phyloP scores from a whole-genome alignment of 176 grass and related monocot species.

The Areca catechu region DNA sequence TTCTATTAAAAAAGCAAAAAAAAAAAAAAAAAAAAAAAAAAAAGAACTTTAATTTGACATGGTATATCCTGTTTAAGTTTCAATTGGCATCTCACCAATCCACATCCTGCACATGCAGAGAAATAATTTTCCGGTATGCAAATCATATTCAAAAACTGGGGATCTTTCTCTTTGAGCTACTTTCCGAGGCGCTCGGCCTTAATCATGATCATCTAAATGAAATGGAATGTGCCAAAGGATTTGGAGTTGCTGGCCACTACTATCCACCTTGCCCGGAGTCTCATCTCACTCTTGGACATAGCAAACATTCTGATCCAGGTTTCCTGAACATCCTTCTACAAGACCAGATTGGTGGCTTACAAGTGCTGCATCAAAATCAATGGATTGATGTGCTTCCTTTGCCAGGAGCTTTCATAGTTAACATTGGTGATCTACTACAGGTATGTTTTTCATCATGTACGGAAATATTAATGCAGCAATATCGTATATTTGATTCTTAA shows the following conservation, averaged over 20 bases:
- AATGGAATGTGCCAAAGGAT: conserved; percentile 22
- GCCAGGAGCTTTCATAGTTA: conserved; percentile 36
- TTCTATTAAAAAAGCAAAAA: too few species aligned
- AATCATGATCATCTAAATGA: conserved; percentile 2
- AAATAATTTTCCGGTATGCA: conserved; percentile 12
- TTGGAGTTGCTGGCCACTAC: conserved; percentile 25
- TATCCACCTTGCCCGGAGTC: conserved; percentile 58
- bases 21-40: too few species aligned
- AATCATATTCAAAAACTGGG: conserved; percentile 11
- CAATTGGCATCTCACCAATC: too few species aligned
- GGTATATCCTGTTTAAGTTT: too few species aligned
- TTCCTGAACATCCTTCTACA: conserved; percentile 53
- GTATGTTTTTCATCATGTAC: conserved; percentile 6
- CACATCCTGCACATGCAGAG: conserved; percentile 10
- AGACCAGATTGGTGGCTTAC: conserved; percentile 41
- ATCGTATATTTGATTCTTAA: background rate
- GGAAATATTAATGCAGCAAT: background rate
- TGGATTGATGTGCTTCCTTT: conserved; percentile 41
- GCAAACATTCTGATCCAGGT: conserved; percentile 29
- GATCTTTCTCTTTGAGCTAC: conserved; percentile 23
- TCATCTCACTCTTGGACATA: conserved; percentile 21
- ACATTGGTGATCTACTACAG: conserved; percentile 53
- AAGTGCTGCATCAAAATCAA: conserved; percentile 17
- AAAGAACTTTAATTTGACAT: too few species aligned
- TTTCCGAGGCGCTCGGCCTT: conserved; percentile 41